Base-by-base conservation (phyloP, 2,329 filamentous ascomycete species). In the Aureobasidium mangrovei region DNA sequence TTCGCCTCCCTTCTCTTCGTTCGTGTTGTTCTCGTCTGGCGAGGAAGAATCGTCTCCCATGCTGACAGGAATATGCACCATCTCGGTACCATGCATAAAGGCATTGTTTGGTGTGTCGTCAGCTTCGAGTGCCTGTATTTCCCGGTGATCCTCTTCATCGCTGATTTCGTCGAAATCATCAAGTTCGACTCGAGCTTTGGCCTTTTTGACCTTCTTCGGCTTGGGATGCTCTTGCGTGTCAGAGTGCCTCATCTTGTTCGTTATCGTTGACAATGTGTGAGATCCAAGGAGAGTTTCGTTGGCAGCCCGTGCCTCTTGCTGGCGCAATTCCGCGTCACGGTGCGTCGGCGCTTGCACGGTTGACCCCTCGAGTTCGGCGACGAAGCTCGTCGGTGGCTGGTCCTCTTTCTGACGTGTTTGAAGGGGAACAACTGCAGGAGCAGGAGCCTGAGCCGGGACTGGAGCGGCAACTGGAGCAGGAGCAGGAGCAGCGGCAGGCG, bases 121-220 rank as follows among this genome's bases (percentile, higher is more conserved):
- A 48, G 66, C 61, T 35, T 67, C 61, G 4, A 33, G 29, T 8
- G 18, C 38, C 24, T 26, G 29, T 41, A 69, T 62, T 46, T 70
- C 58, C 49, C 71, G 63, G 45, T 71, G 63, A 2, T 58, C 56
- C 31, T 70, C 70, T 44, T 72, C 71, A 41, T 71, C 76, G 38
- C 73, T 66, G 26, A 73, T 75, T 4, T 79, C 79, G 51, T 86
- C 85, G 43, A 86, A 85, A 59, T 86, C 84, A 62, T 89, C 86
- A 9, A 89, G 74, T 53, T 84, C 82, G 58, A 84, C 75, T 27
- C 84, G 80, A 12, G 79, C 72, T 58, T 81, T 83, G 1, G 82
- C 77, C 60, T 77, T 77, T 55, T 76, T 80, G 41, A 77, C 73
- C 67, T 82, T 81, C 62, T 77, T 80, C 2, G 73, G 62, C 38